Percentiles rank a stretch among this genome's conserved stretches.
phyloP scores from a whole-genome alignment of 768 basidiomycete species.

The Solioccasus polychromus region DNA sequence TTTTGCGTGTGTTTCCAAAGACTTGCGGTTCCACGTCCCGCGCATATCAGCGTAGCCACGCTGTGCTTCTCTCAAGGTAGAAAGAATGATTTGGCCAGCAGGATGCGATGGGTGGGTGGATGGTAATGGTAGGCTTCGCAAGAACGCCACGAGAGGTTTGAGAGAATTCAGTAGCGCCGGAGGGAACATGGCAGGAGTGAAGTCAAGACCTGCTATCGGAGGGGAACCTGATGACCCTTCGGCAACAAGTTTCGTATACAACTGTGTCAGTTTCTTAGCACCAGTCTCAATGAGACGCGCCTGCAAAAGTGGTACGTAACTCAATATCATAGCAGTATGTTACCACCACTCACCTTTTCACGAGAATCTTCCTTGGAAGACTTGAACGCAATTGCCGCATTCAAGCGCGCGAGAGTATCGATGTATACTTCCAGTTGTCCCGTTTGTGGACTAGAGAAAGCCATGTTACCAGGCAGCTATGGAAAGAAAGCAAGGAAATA shows the following conservation, averaged over 20 bases:
- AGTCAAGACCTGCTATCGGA: conserved; percentile 56
- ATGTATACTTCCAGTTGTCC: conserved; percentile 64
- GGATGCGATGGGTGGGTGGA: conserved; percentile 83
- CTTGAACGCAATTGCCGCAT: conserved; percentile 78
- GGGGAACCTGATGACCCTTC: conserved; percentile 80
- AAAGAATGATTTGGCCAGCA: conserved; percentile 59
- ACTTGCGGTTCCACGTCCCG: conserved; percentile 72
- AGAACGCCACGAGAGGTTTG: conserved; percentile 61
- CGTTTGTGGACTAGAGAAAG: conserved; percentile 57
- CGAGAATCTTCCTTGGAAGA: conserved; percentile 51
- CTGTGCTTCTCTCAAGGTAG: conserved; percentile 73
- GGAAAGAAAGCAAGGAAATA: conserved; percentile 2
- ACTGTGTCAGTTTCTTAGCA: conserved; percentile 74
- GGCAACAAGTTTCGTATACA: conserved; percentile 86
- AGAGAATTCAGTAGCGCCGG: conserved; percentile 50
- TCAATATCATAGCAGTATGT: neutral
- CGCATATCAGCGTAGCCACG: conserved; percentile 86
- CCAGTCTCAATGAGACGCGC: conserved; percentile 81
- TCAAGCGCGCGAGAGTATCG: conserved; percentile 72
- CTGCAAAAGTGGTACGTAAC: conserved; percentile 22
- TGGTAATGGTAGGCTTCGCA: conserved; percentile 72
- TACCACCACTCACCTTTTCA: conserved; percentile 43
- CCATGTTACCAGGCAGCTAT: neutral
- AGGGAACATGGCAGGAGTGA: conserved; percentile 53
- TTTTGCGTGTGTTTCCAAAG: conserved; percentile 69